Base-by-base conservation (phyloP, 2,329 filamentous ascomycete species). In the Aspergillus sp. region DNA sequence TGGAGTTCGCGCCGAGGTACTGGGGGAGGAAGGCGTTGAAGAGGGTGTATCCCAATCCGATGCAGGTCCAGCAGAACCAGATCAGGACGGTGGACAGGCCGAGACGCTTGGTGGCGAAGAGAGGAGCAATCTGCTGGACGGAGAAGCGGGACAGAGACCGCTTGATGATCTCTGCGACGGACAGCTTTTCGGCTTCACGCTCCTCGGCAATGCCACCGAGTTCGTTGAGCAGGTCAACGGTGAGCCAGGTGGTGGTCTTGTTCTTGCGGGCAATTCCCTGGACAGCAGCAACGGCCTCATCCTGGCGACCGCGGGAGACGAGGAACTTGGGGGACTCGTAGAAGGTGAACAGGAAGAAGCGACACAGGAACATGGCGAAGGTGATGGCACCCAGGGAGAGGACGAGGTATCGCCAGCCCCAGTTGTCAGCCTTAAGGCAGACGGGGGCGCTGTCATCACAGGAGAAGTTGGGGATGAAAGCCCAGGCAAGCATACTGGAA, bases 21-120 rank as follows among this genome's bases (percentile, higher is more conserved):
- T 95, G 89, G 0, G 91, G 91, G n/a, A 96, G 81, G 75, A 96
- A 96, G 51, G 89, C 89, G 73, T 95, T 95, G 82, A 93, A 96
- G 2, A 96, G 83, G 1, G 90, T 90, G 68, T 93, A 96, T 2
- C 87, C 90, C 85, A 96, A 89, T 58, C 91, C 91, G 64, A 96
- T 93, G 13, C 85, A 87, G 0, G 87, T 82, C 91, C 91, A 96
- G 70, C 85, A 87, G 73, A 92, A 89, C 89, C 26, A 30, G 48
- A 93, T 70, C 1, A 84, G 68, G n/a, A 73, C 57, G 24, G 81
- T 85, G 11, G 78, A 80, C 6, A 79, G 55, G 3, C 69, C 81
- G 30, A 84, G 73, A 42, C 72, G 77, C 68, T 74, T 77, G 54
- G 74, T 77, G 38, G 68, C 68, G 68, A 84, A 85, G 1, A 95